phyloP scores from a whole-genome alignment of 2,329 filamentous ascomycete species.

The Sporothrix globosa region DNA sequence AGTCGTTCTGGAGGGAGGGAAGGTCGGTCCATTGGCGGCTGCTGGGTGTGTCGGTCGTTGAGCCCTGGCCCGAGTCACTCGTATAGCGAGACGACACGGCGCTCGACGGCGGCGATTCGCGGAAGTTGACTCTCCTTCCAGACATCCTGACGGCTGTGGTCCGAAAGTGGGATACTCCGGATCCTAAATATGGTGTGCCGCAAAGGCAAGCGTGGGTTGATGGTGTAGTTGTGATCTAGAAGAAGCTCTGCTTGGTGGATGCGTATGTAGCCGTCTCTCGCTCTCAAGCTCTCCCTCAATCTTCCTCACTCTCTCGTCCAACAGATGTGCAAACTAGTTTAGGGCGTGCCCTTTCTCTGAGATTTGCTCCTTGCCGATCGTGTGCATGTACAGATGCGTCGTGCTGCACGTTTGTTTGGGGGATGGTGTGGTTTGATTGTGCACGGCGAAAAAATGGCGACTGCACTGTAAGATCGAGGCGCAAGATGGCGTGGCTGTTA shows the following conservation, averaged over 20 bases:
- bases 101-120: slow-evolving; percentile 40
- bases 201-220: neutral
- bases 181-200: slow-evolving; percentile 17
- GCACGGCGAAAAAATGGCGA: slow-evolving; percentile 34
- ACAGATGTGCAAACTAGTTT: slow-evolving; percentile 26
- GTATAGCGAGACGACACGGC: slow-evolving; percentile 40
- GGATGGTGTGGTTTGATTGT: slow-evolving; percentile 24
- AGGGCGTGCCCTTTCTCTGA: slow-evolving; percentile 20
- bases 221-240: neutral
- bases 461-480: slow-evolving; percentile 25
- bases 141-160: slow-evolving; percentile 29
- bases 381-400: slow-evolving; percentile 29
- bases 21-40: slow-evolving; percentile 37
- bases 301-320: slow-evolving; percentile 1
- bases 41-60: slow-evolving; percentile 40
- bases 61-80: slow-evolving; percentile 44
- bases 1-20: slow-evolving; percentile 40
- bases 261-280: neutral
- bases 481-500: slow-evolving; percentile 44
- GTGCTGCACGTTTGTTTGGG: slow-evolving; percentile 21
- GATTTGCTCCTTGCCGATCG: slow-evolving; percentile 8
- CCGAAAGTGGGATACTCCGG: neutral
- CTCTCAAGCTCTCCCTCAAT: neutral
- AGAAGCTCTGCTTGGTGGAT: slow-evolving; percentile 18
- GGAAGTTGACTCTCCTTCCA: slow-evolving; percentile 43